Evolutionary conservation across 805 yeast species (phyloP), one percentile per base, ranked within the genome.

Genomic region (Starmerella powellii): DNA sequence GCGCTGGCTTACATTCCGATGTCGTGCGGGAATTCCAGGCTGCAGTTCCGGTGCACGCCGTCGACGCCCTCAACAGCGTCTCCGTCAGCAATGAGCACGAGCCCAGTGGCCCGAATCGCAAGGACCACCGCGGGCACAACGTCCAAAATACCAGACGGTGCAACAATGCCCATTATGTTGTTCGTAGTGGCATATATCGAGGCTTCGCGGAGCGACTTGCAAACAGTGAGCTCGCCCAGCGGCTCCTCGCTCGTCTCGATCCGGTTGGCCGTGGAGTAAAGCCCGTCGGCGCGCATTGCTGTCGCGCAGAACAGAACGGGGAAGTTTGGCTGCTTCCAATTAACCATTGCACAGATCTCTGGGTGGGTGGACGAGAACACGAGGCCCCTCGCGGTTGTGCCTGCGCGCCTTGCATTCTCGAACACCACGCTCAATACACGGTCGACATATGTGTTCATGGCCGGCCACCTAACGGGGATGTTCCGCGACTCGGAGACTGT

Each of bases 321-420:
- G 63, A 80, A 91, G 59, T 88, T 88, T 12, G 98, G 97, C 63
- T 91, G 98, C 62, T 91, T 91, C 98, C 98, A 91, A 62, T 91
- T 91, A 53, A 91, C 64, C 35, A 85, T 81, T 10, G 94, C 84
- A 62, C 97, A 91, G n/a, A 86, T 84, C 35, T 77, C 74, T 27
- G 95, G 81, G 60, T 86, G 85, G 42, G 81, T 74, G 1, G 95
- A 84, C 11, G 94, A 75, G 61, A 91, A 83, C 8, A 88, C 77
- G 33, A 91, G 64, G 1, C 93, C 76, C 20, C 60, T 63, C 52
- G 53, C 47, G 17, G 28, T 28, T 8, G 38, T 21, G 30, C 36
- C 28, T 20, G 48, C 46, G 27, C 58, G 56, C 28, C 79, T 73
- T 21, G 80, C 87, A 58, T 86, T 93, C 30, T 75, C 72, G 60